These are phyloP conservation scores for Beta corolliflora DNA, from an alignment of 179 eudicot species.

Conservation along the genomic window DNA sequence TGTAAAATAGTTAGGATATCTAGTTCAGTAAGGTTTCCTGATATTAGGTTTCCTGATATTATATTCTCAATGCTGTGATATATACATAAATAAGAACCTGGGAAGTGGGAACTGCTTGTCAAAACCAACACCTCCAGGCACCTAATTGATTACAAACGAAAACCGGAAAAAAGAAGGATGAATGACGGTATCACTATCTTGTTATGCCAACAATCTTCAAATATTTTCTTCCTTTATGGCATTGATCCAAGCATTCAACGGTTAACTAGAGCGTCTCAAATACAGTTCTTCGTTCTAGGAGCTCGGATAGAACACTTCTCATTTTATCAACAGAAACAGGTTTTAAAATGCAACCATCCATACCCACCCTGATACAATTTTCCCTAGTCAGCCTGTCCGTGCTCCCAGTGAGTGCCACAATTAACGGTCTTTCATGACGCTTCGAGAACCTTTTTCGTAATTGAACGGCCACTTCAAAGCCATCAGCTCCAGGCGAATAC, in stretches of 20 bases:
- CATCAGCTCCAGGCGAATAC: slow-evolving; percentile 52
- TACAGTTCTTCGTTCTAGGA: slow-evolving; percentile 54
- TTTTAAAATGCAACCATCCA: slow-evolving; percentile 75
- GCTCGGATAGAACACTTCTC: slow-evolving; percentile 72
- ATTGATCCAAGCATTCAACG: slow-evolving; percentile 14
- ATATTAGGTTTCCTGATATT: too few species aligned
- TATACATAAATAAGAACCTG: slow-evolving; percentile 22
- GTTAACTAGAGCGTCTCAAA: slow-evolving; percentile 31
- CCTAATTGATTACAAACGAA: slow-evolving; percentile 2
- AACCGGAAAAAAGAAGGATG: not conserved
- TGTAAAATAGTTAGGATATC: too few species aligned
- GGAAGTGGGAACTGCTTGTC: not conserved
- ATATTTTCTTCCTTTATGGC: not conserved
- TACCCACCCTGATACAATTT: slow-evolving; percentile 66
- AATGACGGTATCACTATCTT: slow-evolving; percentile 1
- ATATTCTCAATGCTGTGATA: slow-evolving; percentile 1
- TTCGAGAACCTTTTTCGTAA: slow-evolving; percentile 58
- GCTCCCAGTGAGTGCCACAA: slow-evolving; percentile 64
- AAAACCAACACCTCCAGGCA: slow-evolving; percentile 1
- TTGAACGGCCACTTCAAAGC: slow-evolving; percentile 61
- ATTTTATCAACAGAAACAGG: slow-evolving; percentile 89
- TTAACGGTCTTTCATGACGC: slow-evolving; percentile 55
- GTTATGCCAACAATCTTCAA: not conserved
- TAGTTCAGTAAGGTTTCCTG: too few species aligned
- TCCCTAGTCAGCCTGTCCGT: slow-evolving; percentile 63